Evolutionary conservation across 495 filamentous ascomycete species (phyloP).

Genomic region (Talaromyces ruber): DNA sequence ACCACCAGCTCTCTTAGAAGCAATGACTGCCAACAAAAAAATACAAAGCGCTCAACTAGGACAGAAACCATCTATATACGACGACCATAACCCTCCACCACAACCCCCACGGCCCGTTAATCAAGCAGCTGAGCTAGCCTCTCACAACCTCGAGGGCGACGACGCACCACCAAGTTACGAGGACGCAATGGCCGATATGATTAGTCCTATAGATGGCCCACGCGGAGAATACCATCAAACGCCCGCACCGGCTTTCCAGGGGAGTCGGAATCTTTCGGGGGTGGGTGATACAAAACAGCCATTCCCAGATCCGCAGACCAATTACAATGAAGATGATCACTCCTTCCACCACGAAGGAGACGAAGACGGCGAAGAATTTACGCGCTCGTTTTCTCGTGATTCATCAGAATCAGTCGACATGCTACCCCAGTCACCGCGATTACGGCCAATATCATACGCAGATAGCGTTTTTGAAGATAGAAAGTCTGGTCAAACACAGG

Average conservation of each 20-base stretch:
- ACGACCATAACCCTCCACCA: conserved; percentile 17
- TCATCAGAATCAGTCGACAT: conserved; percentile 41
- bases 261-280: conserved; percentile 12
- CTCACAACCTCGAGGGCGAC: conserved; percentile 39
- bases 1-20: conserved; percentile 63
- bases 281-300: conserved; percentile 35
- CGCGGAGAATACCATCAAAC: conserved; percentile 53
- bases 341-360: conserved; percentile 15
- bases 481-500: neutral
- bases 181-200: conserved; percentile 77
- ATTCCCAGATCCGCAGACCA: conserved; percentile 10
- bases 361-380: conserved; percentile 8
- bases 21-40: conserved; percentile 41
- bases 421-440: conserved; percentile 30
- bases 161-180: conserved; percentile 76
- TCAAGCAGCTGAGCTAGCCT: conserved; percentile 9
- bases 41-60: conserved; percentile 8
- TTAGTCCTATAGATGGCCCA: conserved; percentile 57
- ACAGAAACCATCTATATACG: neutral
- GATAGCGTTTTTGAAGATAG: conserved; percentile 5
- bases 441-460: conserved; percentile 2
- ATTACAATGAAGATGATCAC: neutral
- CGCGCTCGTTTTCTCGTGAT: conserved; percentile 16
- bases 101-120: conserved; percentile 25
- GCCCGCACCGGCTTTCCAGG: conserved; percentile 30